Base-by-base conservation (phyloP, 371 early-diverging fungal species). In the Globomyces sp. region DNA sequence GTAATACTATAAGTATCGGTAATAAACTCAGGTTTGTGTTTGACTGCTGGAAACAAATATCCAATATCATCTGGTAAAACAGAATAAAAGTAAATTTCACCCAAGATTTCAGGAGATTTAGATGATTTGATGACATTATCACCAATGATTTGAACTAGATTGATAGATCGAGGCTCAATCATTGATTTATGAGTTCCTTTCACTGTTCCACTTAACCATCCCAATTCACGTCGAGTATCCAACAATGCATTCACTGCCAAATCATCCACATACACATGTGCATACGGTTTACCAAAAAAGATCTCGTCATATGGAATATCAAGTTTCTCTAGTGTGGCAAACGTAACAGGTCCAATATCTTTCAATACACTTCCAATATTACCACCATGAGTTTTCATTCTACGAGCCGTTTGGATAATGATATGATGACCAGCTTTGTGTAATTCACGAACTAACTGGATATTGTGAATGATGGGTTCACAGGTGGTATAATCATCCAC, bases 381-480 rank as follows among this genome's bases (percentile, higher is more conserved):
- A 4, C 61, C 61, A 47, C 58, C 58, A 49, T 61, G 61, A 5
- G 61, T 61, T 5, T 42, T 5, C 61, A 61, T 61, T 37, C 61
- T 42, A 4, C 61, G 4, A 11, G 61, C 61, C 4, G 61, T 61
- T 37, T 6, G 11, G 51, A 61, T 61, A 6, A 61, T 42, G 11
- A 61, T 61, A 11, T 42, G 59, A 47, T 61, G 61, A 59, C 61
- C 61, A 11, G 61, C 61, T 40, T 4, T 59, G 11, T 61, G 41
- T 6, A 61, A 11, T 47, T 61, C 48, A 11, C 59, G 61, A 52
- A 42, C 61, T 36, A 61, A 59, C 45, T 42, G 42, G 48, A 61
- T 61, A 47, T 61, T 61, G 42, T 36, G 41, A 11, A 50, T 4
- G 6, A 61, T 40, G 5, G 61, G 61, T 5, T 42, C 11, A 6